Evolutionary conservation across 164 flowering plant genomes (phyloP).

Genomic region (Stephania cephalantha): DNA sequence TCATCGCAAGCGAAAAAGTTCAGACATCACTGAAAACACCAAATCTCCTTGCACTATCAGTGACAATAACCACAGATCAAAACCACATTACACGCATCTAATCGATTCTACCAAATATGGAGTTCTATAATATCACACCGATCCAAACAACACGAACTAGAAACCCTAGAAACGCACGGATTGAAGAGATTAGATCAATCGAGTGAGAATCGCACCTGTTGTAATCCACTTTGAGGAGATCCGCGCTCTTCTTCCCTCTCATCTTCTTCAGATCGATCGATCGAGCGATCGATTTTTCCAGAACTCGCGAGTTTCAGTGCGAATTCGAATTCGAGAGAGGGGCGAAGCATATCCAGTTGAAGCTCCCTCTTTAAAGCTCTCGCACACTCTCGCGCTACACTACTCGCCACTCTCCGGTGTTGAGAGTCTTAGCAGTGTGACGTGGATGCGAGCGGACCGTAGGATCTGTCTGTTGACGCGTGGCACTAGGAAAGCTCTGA

Average conservation of each 20-base stretch:
- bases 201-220: conserved; percentile 41
- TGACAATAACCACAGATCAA: not conserved
- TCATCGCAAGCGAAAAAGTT: not conserved
- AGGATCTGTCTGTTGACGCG: too few species aligned
- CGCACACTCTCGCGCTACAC: not conserved
- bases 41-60: not conserved
- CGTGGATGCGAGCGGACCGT: too few species aligned
- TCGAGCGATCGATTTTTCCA: conserved; percentile 3
- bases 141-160: not conserved
- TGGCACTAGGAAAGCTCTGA: too few species aligned
- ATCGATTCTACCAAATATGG: not conserved
- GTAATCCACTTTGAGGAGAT: conserved; percentile 49
- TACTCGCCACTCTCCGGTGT: not conserved
- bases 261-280: conserved; percentile 20
- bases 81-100: not conserved
- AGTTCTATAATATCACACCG: not conserved
- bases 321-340: not conserved
- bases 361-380: not conserved
- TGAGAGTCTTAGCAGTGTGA: not conserved
- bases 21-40: not conserved
- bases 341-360: conserved; percentile 25
- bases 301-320: not conserved
- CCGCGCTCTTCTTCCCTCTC: conserved; percentile 31
- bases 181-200: not conserved
- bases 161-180: conserved; percentile 4